Evolutionary conservation across 2,329 filamentous ascomycete species (phyloP).

Genomic region (Chaetothyriales sp.): DNA sequence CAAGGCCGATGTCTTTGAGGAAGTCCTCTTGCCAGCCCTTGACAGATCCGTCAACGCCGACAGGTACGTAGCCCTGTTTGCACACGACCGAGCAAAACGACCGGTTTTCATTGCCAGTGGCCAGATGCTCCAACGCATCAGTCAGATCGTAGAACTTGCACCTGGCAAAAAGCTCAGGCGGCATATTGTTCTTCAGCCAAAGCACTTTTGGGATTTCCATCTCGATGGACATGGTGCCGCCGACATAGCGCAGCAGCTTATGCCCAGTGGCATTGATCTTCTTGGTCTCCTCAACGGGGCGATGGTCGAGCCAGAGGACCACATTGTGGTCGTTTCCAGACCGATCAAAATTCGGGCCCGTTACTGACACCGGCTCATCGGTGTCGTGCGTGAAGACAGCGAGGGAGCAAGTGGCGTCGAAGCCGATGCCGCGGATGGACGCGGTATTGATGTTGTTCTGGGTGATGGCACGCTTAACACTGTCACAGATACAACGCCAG

Average conservation of each 20-base stretch:
- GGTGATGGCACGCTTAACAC: conserved; percentile 67
- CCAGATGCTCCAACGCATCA: conserved; percentile 86
- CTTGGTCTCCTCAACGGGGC: conserved; percentile 76
- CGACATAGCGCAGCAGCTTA: conserved; percentile 88
- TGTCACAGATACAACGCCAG: conserved; percentile 85
- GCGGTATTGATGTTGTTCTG: conserved; percentile 65
- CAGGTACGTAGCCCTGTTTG: conserved; percentile 91
- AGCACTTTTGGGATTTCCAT: conserved; percentile 99
- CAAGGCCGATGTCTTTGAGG: conserved; percentile 70
- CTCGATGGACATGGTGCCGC: conserved; percentile 96
- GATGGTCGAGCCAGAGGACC: conserved; percentile 93
- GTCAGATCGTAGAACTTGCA: conserved; percentile 96
- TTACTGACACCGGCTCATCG: conserved; percentile 81
- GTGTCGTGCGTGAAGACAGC: conserved; percentile 81
- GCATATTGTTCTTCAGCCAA: conserved; percentile 98
- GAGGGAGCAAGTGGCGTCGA: conserved; percentile 97
- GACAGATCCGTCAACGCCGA: conserved; percentile 92
- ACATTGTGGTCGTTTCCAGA: conserved; percentile 81
- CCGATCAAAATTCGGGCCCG: conserved; percentile 70
- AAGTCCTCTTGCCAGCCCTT: conserved; percentile 99
- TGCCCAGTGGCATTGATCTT: conserved; percentile 88
- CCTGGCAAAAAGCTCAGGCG: conserved; percentile 70
- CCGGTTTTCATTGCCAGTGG: conserved; percentile 78
- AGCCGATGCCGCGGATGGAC: conserved; percentile 78
- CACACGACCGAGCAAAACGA: conserved; percentile 95